Evolutionary conservation across 495 filamentous ascomycete species (phyloP).

Genomic region (Aspergillus avenaceus): DNA sequence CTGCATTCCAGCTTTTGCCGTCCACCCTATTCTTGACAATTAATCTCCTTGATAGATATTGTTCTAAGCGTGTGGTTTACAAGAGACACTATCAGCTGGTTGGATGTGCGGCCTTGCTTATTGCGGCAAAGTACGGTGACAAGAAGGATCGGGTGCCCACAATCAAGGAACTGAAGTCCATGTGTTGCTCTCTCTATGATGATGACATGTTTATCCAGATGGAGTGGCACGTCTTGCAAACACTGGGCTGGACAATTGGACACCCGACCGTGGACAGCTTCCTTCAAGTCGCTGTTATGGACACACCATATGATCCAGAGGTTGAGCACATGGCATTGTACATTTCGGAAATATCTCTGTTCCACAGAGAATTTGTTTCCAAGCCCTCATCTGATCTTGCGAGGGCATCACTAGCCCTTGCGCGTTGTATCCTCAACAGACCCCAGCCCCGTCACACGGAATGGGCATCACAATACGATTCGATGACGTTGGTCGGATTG

Average conservation of each 20-base stretch:
- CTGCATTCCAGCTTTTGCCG: conserved; percentile 87
- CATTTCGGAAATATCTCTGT: conserved; percentile 89
- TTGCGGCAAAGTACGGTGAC: conserved; percentile 98
- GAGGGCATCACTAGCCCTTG: conserved; percentile 76
- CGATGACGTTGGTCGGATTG: conserved; percentile 68
- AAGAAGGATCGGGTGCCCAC: conserved; percentile 95
- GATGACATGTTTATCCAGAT: conserved; percentile 99
- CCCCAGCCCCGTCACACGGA: conserved; percentile 68
- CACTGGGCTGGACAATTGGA: conserved; percentile 92
- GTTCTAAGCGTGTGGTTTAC: conserved; percentile 96
- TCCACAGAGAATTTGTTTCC: conserved; percentile 93
- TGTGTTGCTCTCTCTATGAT: conserved; percentile 98
- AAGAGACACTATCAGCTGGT: conserved; percentile 99
- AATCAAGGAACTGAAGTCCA: conserved; percentile 92
- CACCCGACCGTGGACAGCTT: conserved; percentile 95
- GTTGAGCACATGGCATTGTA: conserved; percentile 93
- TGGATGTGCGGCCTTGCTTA: conserved; percentile 91
- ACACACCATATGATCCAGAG: conserved; percentile 66
- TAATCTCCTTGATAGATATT: conserved; percentile 96
- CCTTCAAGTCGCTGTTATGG: conserved; percentile 68
- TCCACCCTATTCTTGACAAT: conserved; percentile 94
- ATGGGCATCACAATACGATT: conserved; percentile 80
- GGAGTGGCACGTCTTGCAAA: conserved; percentile 99
- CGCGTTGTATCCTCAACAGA: conserved; percentile 79
- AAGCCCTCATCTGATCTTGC: conserved; percentile 87